Evolutionary conservation across 163 green algal species (phyloP), one percentile per base, ranked within the genome.

Genomic region (Chlamydomonas reinhardtii): DNA sequence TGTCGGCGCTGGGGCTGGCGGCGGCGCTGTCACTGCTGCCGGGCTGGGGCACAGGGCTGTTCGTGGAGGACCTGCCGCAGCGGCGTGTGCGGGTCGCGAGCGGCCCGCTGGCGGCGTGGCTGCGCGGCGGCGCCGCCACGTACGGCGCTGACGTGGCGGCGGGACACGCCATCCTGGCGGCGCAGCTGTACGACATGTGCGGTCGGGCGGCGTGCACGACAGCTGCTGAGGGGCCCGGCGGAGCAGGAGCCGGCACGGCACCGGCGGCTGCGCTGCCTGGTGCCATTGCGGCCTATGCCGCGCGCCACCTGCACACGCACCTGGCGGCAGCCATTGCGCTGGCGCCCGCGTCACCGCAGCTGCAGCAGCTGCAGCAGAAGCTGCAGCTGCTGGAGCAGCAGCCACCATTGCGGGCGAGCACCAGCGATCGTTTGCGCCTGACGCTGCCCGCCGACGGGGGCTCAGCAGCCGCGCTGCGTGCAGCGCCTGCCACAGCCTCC

Each of bases 31-130:
- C 48, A 2, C 71, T 87, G 81, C 81, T 87, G 70, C 81, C 81
- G 2, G 81, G 81, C 16, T 88, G 73, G 73, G 83, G 83, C 61
- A 39, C 8, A 11, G 48, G 48, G 11, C 83, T 88, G 59, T 88
- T 88, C n/a, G 80, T 69, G 25, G 72, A 76, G n/a, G 82, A 31
- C 16, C 66, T 31, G 29, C 14, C 29, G 68, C 68, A 48, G 69
- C 25, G 62, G 25, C 62, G 62, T 11, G 69, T 74, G 69, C 8
- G 19, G 0, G 35, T 74, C 20, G 34, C 69, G 5, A 56, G 34
- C 34, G 34, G 15, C 17, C 11, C 34, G 29, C 20, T 74, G 34
- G 69, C 69, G 69, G 69, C 34, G 20, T 74, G 69, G 69, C 69
- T 74, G 69, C 69, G 69, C 34, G 34, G 69, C 29, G 34, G 34